Base-by-base conservation (phyloP, 2,329 filamentous ascomycete genomes). In the Phialemonium atrogriseum region DNA sequence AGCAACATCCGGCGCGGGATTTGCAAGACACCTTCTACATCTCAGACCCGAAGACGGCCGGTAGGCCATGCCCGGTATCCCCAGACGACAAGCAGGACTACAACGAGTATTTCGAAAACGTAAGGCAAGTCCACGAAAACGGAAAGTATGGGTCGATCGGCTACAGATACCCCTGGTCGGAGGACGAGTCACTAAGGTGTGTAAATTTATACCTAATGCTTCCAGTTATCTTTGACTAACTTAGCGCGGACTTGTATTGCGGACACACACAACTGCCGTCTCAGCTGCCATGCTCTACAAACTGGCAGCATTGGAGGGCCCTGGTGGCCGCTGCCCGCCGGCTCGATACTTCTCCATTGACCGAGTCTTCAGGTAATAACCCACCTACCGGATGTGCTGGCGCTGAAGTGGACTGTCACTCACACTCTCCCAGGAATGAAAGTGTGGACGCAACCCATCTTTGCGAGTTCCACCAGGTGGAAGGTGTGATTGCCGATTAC, bases 341-440 rank as follows among this genome's bases (percentile, higher is more conserved):
- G 87, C 86, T n/a, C 80, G 88, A 40, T 96, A 94, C 68, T 98
- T 98, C 69, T 94, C 86, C 40, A 98, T 98, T 55, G 91, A 98
- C 61, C 79, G 91, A 33, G 91, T 98, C 39, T 98, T 98, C 80
- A 17, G n/a, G n/a, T n/a, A n/a, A n/a, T n/a, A n/a, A n/a, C n/a
- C n/a, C n/a, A n/a, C n/a, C n/a, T n/a, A n/a, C n/a, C n/a, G n/a
- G n/a, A n/a, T n/a, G n/a, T n/a, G n/a, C n/a, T n/a, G n/a, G n/a
- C n/a, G n/a, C n/a, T n/a, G n/a, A n/a, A n/a, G n/a, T n/a, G n/a
- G n/a, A n/a, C n/a, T 5, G 10, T 14, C 21, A 18, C 32, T 38
- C 2, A 39, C 27, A 19, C 10, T 18, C n/a, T n/a, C n/a, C n/a
- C 10, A n/a, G 86, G 45, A 98, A 98, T 59, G 91, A 98, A 62